A percentile compares a stretch with the other conserved stretches of the same genome.
Conservation (phyloP, 352 stramenopile species). For the Stramenopiles sp. region DNA sequence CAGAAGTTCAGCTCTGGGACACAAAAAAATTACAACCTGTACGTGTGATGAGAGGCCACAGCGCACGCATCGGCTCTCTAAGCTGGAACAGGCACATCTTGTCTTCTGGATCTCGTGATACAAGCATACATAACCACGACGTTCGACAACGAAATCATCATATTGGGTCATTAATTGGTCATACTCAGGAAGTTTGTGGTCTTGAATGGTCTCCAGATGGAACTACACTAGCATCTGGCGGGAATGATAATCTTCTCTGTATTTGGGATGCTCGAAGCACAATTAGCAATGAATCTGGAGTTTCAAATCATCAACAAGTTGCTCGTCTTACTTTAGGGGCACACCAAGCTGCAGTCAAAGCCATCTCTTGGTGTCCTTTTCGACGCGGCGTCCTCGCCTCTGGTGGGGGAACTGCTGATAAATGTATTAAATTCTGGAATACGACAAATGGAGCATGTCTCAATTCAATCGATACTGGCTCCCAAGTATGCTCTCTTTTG, state of each 20-base stretch:
- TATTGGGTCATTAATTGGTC: conserved; percentile 45
- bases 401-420: conserved; percentile 79
- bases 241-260: conserved; percentile 87
- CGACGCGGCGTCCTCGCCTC: conserved; percentile 78
- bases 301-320: not conserved
- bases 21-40: conserved; percentile 50
- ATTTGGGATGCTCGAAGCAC: conserved; percentile 46
- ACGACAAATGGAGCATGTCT: conserved; percentile 41
- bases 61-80: conserved; percentile 52
- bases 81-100: conserved; percentile 75
- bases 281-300: too few species aligned
- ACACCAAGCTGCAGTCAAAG: conserved; percentile 76
- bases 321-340: conserved; percentile 46
- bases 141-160: conserved; percentile 40
- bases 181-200: conserved; percentile 86
- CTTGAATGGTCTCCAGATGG: conserved; percentile 82
- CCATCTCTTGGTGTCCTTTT: conserved; percentile 89
- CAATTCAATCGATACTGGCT: conserved; percentile 83
- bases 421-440: conserved; percentile 98
- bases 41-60: conserved; percentile 54
- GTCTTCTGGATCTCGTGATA: conserved; percentile 62
- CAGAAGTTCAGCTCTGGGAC: conserved; percentile 86
- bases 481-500: conserved; percentile 76
- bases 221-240: conserved; percentile 61
- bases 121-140: conserved; percentile 68